These are phyloP conservation scores for Phytophthora quininea DNA, from an alignment of 352 stramenopile genomes.

Conservation along the genomic window DNA sequence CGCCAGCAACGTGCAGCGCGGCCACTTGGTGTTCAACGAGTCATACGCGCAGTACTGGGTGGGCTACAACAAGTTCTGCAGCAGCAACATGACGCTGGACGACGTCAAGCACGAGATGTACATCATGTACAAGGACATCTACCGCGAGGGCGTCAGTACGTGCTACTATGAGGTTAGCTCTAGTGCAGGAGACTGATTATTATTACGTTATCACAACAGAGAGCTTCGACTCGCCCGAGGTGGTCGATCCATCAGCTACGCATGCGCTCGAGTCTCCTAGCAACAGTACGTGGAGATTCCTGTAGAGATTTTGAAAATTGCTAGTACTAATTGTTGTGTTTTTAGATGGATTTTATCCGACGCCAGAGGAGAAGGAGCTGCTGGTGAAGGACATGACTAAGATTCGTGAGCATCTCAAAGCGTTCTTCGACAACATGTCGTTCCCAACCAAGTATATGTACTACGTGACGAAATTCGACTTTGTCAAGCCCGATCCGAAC, in stretches of 20 bases:
- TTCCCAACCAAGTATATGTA: slow-evolving; percentile 87
- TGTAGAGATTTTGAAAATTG: neutral
- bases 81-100: slow-evolving; percentile 69
- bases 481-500: slow-evolving; percentile 65
- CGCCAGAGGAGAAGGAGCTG: slow-evolving; percentile 66
- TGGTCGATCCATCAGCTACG: slow-evolving; percentile 64
- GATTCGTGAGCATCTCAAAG: slow-evolving; percentile 64
- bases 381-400: slow-evolving; percentile 76
- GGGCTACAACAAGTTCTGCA: slow-evolving; percentile 90
- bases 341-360: slow-evolving; percentile 61
- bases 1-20: slow-evolving; percentile 81
- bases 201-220: slow-evolving; percentile 28
- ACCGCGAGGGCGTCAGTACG: slow-evolving; percentile 79
- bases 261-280: slow-evolving; percentile 64
- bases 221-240: slow-evolving; percentile 67
- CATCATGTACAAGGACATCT: slow-evolving; percentile 74
- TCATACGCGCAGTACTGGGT: slow-evolving; percentile 91
- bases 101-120: slow-evolving; percentile 73
- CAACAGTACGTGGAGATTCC: slow-evolving; percentile 45
- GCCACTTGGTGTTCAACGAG: slow-evolving; percentile 88
- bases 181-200: neutral
- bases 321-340: too few relatives aligned
- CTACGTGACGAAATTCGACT: slow-evolving; percentile 86
- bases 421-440: slow-evolving; percentile 85
- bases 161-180: slow-evolving; percentile 3